phyloP scores from a whole-genome alignment of 352 stramenopile genomes.

The Pythium aphanidermatum region DNA sequence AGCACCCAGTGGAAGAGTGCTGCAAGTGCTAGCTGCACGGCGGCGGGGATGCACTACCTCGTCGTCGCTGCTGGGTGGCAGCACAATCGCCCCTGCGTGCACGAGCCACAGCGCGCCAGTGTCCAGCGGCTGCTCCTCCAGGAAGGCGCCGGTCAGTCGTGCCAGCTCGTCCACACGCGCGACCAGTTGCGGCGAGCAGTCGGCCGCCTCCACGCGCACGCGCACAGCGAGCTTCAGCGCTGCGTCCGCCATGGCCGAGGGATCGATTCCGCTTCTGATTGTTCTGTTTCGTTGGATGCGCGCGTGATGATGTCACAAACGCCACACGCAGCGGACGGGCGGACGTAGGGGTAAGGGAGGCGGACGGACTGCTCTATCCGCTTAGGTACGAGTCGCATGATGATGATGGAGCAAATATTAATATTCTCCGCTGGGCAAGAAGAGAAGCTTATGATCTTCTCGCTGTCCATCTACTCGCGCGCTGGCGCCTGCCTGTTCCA shows the following conservation, averaged over 20 bases:
- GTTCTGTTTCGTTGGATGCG: conserved; percentile 9
- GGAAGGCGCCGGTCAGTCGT: background rate
- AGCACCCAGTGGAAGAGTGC: conserved; percentile 14
- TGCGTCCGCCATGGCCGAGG: background rate
- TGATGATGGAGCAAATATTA: too few relatives aligned
- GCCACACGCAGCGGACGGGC: background rate
- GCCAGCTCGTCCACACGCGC: conserved; percentile 4
- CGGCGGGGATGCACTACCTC: conserved; percentile 7
- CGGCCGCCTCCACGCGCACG: conserved; percentile 11
- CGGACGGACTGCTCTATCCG: background rate
- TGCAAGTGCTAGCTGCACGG: conserved; percentile 13
- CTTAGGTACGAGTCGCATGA: conserved; percentile 7
- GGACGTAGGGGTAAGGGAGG: conserved; percentile 8
- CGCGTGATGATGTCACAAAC: background rate
- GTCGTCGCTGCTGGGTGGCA: background rate
- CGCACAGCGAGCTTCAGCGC: conserved; percentile 1
- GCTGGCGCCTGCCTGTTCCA: conserved; percentile 86
- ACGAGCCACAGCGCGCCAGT: too few relatives aligned
- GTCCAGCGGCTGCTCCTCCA: too few relatives aligned
- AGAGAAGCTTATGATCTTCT: conserved; percentile 95
- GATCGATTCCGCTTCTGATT: conserved; percentile 2
- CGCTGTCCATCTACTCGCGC: conserved; percentile 91
- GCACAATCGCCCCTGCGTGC: too few relatives aligned
- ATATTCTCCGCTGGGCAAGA: too few relatives aligned
- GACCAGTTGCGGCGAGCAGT: background rate